These are phyloP conservation scores for Sclerotinia glacialis DNA, from an alignment of 2,329 filamentous ascomycete species.

Conservation along the genomic window DNA sequence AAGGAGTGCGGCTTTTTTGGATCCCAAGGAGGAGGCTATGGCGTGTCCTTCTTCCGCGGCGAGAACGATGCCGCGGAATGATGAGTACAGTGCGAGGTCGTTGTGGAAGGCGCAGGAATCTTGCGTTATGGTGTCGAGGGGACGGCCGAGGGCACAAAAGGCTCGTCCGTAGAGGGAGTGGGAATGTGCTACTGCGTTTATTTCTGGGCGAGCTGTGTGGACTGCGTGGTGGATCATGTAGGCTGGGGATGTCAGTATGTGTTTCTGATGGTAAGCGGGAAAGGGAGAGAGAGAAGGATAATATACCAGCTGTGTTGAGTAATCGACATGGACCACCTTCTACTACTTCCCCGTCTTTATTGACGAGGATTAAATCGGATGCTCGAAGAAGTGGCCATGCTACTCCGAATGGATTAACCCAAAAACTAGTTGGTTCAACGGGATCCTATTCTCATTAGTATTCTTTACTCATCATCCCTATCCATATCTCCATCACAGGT, in stretches of 20 bases:
- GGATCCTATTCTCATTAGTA: conserved; percentile 34
- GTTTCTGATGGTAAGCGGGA: too few species aligned
- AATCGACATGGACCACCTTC: conserved; percentile 51
- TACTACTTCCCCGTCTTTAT: conserved; percentile 59
- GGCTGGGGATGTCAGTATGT: conserved; percentile 36
- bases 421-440: conserved; percentile 39
- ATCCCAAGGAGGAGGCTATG: conserved; percentile 49
- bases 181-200: conserved; percentile 57
- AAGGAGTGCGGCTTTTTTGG: conserved; percentile 52
- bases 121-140: conserved; percentile 47
- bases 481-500: not conserved
- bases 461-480: not conserved
- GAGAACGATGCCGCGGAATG: conserved; percentile 53
- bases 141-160: conserved; percentile 57
- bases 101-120: conserved; percentile 54
- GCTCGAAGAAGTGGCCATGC: conserved; percentile 50
- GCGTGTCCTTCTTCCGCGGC: conserved; percentile 50
- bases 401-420: conserved; percentile 41
- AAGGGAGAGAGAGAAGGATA: too few species aligned
- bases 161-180: conserved; percentile 59
- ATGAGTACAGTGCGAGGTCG: conserved; percentile 42
- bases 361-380: conserved; percentile 66
- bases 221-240: conserved; percentile 61
- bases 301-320: conserved; percentile 38
- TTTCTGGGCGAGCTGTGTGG: conserved; percentile 56